Evolutionary conservation across 495 filamentous ascomycete genomes (phyloP), one percentile per base, ranked within the genome.

Genomic region (Bacidia gigantensis): DNA sequence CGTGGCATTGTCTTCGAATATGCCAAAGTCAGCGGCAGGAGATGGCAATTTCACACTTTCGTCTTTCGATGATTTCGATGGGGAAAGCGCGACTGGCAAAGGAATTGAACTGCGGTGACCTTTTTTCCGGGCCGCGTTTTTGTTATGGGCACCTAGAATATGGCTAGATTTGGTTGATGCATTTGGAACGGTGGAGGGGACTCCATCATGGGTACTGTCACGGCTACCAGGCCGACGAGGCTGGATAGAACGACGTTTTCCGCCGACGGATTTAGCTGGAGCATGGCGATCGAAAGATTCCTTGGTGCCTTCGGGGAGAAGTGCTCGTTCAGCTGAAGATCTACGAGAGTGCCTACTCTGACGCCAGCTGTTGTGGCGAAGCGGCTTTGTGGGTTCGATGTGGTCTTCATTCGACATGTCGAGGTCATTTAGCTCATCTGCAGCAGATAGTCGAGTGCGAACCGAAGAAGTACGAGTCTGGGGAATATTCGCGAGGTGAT

Each of bases 391-490:
- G 26, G 54, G 56, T 20, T 58, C 50, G 39, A 41, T 61, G 25
- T 55, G 55, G 9, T 53, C 54, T 21, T 48, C n/a, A 29, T 49
- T 40, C 23, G 57, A 57, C n/a, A 23, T 48, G 9, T 54, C 49
- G 11, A 40, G 22, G 25, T 55, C 42, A 11, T 46, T 62, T 35
- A 52, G 42, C 11, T 57, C 17, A 22, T 62, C 50, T 26, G 54
- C 59, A 43, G 57, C 55, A 29, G 60, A 62, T 9, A 62, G 29
- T 23, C 58, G 57, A 49, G 60, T 57, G 14, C 60, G 58, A 18
- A 62, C 52, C 20, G 60, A 62, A 23, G 58, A 60, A 7, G 60
- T 62, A 11, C 55, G 47, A 1, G 54, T 62, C 49, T 59, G 60
- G 12, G 55, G 54, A 14, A 58, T 51, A 44, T 60, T 50, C 12